These are phyloP conservation scores for Actinomortierella wolfii DNA, from an alignment of 371 early-diverging fungal genomes.

Conservation along the genomic window DNA sequence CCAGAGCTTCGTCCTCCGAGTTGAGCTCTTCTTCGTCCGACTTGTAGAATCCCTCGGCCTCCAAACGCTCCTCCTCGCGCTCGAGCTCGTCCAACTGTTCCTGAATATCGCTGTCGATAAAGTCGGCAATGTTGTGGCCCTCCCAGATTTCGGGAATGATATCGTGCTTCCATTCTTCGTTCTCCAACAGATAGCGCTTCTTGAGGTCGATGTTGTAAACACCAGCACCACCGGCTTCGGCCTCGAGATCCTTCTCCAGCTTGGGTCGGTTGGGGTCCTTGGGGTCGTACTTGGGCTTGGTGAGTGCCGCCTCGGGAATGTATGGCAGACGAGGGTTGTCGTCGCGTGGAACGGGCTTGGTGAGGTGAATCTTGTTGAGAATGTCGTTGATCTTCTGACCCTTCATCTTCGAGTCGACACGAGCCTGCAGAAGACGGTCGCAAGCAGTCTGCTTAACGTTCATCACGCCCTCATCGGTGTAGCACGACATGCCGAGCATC, in stretches of 20 bases:
- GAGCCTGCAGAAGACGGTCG: constrained; percentile 88
- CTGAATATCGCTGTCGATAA: constrained; percentile 98
- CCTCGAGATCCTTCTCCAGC: constrained; percentile 91
- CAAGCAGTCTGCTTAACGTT: constrained; percentile 93
- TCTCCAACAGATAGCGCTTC: constrained; percentile 82
- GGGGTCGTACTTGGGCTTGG: constrained; percentile 74
- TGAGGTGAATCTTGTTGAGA: constrained; percentile 94
- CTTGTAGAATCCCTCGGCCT: constrained; percentile 93
- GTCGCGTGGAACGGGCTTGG: constrained; percentile 88
- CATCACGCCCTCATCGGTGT: constrained; percentile 96
- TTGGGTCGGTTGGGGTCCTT: constrained; percentile 84
- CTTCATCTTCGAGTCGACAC: constrained; percentile 96
- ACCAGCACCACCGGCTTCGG: constrained; percentile 93
- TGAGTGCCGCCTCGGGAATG: constrained; percentile 81
- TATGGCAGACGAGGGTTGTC: constrained; percentile 80
- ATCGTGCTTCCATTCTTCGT: constrained; percentile 98
- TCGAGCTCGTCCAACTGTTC: constrained; percentile 95
- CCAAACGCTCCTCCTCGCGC: constrained; percentile 94
- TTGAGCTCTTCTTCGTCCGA: constrained; percentile 75
- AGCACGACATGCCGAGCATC: constrained; percentile 86
- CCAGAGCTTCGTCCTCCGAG: constrained; percentile 78
- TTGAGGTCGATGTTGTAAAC: constrained; percentile 94
- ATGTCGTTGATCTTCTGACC: constrained; percentile 90
- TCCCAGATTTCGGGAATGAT: constrained; percentile 99
- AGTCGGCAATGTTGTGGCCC: constrained; percentile 99